Percentiles rank a stretch among this genome's conserved stretches.
These are phyloP conservation scores for Yamadazyma friedrichii DNA, from an alignment of 1,139 yeast species.

Conservation along the genomic window DNA sequence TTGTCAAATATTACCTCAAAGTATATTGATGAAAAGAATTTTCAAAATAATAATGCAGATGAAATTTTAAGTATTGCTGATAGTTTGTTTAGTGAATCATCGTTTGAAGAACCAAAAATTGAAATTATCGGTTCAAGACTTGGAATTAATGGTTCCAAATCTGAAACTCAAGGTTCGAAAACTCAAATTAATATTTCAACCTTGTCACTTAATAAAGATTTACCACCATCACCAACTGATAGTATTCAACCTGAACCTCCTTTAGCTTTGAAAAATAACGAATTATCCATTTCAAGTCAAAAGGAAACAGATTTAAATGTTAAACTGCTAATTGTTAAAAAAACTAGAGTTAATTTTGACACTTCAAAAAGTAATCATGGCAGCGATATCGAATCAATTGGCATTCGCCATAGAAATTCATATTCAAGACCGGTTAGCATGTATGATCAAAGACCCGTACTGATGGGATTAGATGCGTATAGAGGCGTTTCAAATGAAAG, in stretches of 20 bases:
- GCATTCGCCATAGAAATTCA: conserved; percentile 9
- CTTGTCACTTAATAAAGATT: conserved; percentile 9
- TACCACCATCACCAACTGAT: conserved; percentile 7
- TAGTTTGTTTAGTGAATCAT: conserved; percentile 14
- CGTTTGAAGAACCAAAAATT: neutral
- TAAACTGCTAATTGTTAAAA: conserved; percentile 7
- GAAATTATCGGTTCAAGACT: too few relatives aligned
- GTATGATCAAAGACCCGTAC: conserved; percentile 10
- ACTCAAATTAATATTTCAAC: neutral
- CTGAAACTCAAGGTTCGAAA: too few relatives aligned
- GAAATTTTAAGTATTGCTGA: conserved; percentile 14
- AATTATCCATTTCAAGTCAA: conserved; percentile 5
- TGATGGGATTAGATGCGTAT: conserved; percentile 13
- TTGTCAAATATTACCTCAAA: conserved; percentile 9
- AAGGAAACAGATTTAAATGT: neutral
- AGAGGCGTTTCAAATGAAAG: conserved; percentile 11
- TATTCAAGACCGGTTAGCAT: conserved; percentile 9
- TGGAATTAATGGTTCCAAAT: too few relatives aligned
- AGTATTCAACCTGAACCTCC: conserved; percentile 4
- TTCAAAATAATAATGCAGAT: conserved; percentile 1
- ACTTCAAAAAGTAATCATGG: neutral
- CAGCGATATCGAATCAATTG: neutral
- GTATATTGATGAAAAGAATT: conserved; percentile 9
- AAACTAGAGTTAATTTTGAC: conserved; percentile 7
- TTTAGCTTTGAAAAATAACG: conserved; percentile 1